Percentiles rank a stretch among this genome's conserved stretches.
Conservation (phyloP, 257 asterid species). For the Paraleonurus japonicus region DNA sequence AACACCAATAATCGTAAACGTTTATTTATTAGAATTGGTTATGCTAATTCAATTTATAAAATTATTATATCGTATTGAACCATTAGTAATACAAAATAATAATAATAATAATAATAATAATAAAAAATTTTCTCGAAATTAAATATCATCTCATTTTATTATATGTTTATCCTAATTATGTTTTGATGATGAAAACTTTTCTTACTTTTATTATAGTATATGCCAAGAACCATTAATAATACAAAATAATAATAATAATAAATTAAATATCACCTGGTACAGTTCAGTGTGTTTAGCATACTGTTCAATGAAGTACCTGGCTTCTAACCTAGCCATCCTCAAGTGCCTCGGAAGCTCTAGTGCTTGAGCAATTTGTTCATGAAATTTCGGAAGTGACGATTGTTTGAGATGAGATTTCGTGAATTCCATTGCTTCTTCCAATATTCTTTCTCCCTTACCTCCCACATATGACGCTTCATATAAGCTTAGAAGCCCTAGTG, state of each 20-base stretch:
- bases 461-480: slow-evolving; percentile 65
- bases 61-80: too few relatives aligned
- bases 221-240: too few relatives aligned
- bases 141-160: too few relatives aligned
- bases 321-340: slow-evolving; percentile 65
- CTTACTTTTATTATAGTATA: too few relatives aligned
- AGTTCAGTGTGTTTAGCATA: slow-evolving; percentile 33
- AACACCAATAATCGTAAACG: too few relatives aligned
- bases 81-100: too few relatives aligned
- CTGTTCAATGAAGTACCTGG: slow-evolving; percentile 45
- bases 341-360: slow-evolving; percentile 59
- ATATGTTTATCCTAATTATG: too few relatives aligned
- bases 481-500: slow-evolving; percentile 50
- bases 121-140: too few relatives aligned
- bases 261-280: slow-evolving; percentile 33
- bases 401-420: slow-evolving; percentile 28
- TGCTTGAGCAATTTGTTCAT: slow-evolving; percentile 33
- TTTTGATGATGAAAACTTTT: too few relatives aligned
- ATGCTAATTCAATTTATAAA: too few relatives aligned
- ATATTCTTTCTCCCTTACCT: slow-evolving; percentile 45
- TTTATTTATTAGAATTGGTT: too few relatives aligned
- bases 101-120: too few relatives aligned
- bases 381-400: slow-evolving; percentile 20
- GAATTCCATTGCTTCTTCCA: slow-evolving; percentile 51
- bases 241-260: neutral